Percentiles rank a stretch among this genome's conserved stretches.
Conservation (phyloP, 2,329 filamentous ascomycete species). For the Leptoxyphium fumago region DNA sequence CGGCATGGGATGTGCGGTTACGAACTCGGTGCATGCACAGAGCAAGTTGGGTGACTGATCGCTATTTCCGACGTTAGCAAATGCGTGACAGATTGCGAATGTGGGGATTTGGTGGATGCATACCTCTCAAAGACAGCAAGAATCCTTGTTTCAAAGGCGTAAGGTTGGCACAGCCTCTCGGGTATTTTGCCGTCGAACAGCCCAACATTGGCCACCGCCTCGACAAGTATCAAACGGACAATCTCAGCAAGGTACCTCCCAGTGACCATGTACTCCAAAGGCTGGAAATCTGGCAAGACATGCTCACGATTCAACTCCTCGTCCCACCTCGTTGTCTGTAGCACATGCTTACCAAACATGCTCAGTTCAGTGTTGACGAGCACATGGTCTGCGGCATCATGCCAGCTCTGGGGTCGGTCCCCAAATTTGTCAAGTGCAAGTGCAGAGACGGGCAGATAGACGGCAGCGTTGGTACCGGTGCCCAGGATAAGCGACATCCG, state of each 20-base stretch:
- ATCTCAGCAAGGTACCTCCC: slow-evolving; percentile 51
- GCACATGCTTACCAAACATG: slow-evolving; percentile 47
- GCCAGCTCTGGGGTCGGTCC: slow-evolving; percentile 37
- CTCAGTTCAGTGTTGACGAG: slow-evolving; percentile 52
- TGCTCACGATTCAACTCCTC: slow-evolving; percentile 43
- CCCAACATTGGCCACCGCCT: slow-evolving; percentile 40
- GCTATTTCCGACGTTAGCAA: slow-evolving; percentile 7
- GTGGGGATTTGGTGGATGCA: slow-evolving; percentile 1
- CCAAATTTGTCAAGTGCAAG: slow-evolving; percentile 44
- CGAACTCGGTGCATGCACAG: slow-evolving; percentile 31
- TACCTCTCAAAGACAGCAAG: slow-evolving; percentile 39
- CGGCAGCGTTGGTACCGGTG: slow-evolving; percentile 50
- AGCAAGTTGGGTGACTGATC: slow-evolving; percentile 26
- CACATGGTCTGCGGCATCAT: slow-evolving; percentile 38
- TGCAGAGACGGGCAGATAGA: slow-evolving; percentile 42
- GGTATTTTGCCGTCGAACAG: slow-evolving; percentile 45
- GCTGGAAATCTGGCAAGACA: slow-evolving; percentile 46
- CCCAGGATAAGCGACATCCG: slow-evolving; percentile 50
- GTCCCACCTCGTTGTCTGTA: slow-evolving; percentile 48
- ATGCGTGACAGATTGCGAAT: not conserved
- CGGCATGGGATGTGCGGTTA: slow-evolving; percentile 36
- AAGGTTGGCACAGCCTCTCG: slow-evolving; percentile 33
- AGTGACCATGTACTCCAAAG: slow-evolving; percentile 49
- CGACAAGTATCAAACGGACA: slow-evolving; percentile 44
- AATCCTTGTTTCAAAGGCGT: slow-evolving; percentile 44